A percentile compares a stretch with the other conserved stretches of the same genome.
Conservation (phyloP, 306 rosid genomes). For the Trifolium pratense region DNA sequence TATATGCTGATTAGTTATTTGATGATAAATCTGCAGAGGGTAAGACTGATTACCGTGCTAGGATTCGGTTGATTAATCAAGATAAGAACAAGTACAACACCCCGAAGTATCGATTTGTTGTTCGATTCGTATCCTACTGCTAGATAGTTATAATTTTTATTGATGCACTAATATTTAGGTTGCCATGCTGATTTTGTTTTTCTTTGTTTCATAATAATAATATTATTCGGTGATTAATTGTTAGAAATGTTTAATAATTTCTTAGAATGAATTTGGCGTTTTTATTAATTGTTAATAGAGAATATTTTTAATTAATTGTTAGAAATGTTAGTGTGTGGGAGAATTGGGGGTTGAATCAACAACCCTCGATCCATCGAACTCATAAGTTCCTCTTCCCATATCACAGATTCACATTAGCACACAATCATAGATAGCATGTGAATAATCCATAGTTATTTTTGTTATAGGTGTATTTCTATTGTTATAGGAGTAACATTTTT, state of each 20-base stretch:
- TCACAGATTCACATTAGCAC: too few relatives aligned
- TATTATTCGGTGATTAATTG: too few relatives aligned
- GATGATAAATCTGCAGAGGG: constrained; percentile 62
- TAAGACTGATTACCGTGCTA: constrained; percentile 87
- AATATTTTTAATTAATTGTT: not conserved
- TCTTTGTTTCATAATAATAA: too few relatives aligned
- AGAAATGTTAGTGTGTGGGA: not conserved
- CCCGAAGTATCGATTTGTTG: constrained; percentile 81
- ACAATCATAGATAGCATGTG: too few relatives aligned
- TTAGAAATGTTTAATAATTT: not conserved
- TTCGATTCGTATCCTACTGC: constrained; percentile 75
- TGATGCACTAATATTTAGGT: not conserved
- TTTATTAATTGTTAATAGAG: not conserved
- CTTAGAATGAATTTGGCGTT: not conserved
- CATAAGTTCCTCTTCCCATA: too few relatives aligned
- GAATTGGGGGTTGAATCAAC: not conserved
- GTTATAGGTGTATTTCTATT: too few relatives aligned
- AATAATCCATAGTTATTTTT: too few relatives aligned
- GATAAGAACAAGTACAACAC: constrained; percentile 93
- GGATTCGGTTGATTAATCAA: constrained; percentile 87
- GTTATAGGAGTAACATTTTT: too few relatives aligned
- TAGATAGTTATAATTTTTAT: not conserved
- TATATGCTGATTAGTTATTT: not conserved
- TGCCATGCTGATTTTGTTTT: not conserved
- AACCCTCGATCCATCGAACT: too few relatives aligned